Percentiles rank a stretch among this genome's conserved stretches.
Conservation (phyloP, 108 stramenopile species). For the Seminavis robusta region DNA sequence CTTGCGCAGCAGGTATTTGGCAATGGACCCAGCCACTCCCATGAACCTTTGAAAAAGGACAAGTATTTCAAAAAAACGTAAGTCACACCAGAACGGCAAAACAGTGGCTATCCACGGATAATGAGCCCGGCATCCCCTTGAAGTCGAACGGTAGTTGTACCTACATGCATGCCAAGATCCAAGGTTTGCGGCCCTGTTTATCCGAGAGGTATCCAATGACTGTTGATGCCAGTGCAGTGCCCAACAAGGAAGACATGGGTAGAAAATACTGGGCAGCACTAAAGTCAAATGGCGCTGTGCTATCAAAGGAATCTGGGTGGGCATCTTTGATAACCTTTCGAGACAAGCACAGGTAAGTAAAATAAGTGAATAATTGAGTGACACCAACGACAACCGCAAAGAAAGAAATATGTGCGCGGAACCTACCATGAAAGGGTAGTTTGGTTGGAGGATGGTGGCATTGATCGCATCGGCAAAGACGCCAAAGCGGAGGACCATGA, state of each 20-base stretch:
- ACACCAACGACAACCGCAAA: too few relatives aligned
- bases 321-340: constrained; percentile 17
- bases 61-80: too few relatives aligned
- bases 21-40: constrained; percentile 30
- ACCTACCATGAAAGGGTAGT: constrained; percentile 42
- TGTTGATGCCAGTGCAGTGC: constrained; percentile 38
- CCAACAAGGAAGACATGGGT: constrained; percentile 37
- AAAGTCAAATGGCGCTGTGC: constrained; percentile 45
- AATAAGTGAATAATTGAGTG: too few relatives aligned
- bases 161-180: too few relatives aligned
- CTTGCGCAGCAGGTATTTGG: constrained; percentile 26
- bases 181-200: constrained; percentile 28
- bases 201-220: constrained; percentile 37
- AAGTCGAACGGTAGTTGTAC: too few relatives aligned
- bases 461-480: constrained; percentile 30
- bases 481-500: constrained; percentile 27
- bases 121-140: too few relatives aligned
- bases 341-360: too few relatives aligned
- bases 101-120: too few relatives aligned
- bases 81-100: too few relatives aligned
- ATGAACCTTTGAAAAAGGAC: too few relatives aligned
- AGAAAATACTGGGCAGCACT: constrained; percentile 51
- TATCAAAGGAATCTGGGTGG: constrained; percentile 30
- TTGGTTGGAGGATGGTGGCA: constrained; percentile 47
- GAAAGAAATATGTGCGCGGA: too few relatives aligned